Evolutionary conservation across 2,329 filamentous ascomycete genomes (phyloP).

Genomic region (Cordyceps cateniannulata): DNA sequence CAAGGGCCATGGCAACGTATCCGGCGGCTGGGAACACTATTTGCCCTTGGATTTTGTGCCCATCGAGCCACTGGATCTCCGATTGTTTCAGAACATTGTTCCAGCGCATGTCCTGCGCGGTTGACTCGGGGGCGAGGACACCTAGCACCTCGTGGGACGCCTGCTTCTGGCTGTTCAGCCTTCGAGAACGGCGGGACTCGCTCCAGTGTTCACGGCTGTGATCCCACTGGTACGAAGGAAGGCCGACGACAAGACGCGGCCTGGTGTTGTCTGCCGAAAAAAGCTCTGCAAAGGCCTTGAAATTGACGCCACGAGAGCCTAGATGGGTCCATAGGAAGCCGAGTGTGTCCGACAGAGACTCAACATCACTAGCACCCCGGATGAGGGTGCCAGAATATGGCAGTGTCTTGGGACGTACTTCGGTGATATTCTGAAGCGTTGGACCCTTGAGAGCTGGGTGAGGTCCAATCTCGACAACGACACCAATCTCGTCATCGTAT

Average conservation of each 20-base stretch:
- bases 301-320: neutral
- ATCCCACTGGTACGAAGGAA: neutral
- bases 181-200: neutral
- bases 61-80: conserved; percentile 31
- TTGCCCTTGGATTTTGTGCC: conserved; percentile 36
- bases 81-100: conserved; percentile 15
- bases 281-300: neutral
- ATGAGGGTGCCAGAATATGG: neutral
- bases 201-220: neutral
- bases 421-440: conserved; percentile 22
- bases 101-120: conserved; percentile 12
- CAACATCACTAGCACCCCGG: neutral
- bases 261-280: neutral
- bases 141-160: neutral
- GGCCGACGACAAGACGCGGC: neutral
- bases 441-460: conserved; percentile 29
- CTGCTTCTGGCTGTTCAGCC: too few species aligned
- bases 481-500: neutral
- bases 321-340: conserved; percentile 8
- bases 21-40: conserved; percentile 34
- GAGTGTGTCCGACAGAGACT: conserved; percentile 17
- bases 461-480: conserved; percentile 14
- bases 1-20: conserved; percentile 23
- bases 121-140: neutral
- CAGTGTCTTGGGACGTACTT: neutral